A percentile compares a stretch with the other conserved stretches of the same genome.
These are phyloP conservation scores for Penicillium sp. DNA, from an alignment of 2,329 filamentous ascomycete genomes.

Conservation along the genomic window DNA sequence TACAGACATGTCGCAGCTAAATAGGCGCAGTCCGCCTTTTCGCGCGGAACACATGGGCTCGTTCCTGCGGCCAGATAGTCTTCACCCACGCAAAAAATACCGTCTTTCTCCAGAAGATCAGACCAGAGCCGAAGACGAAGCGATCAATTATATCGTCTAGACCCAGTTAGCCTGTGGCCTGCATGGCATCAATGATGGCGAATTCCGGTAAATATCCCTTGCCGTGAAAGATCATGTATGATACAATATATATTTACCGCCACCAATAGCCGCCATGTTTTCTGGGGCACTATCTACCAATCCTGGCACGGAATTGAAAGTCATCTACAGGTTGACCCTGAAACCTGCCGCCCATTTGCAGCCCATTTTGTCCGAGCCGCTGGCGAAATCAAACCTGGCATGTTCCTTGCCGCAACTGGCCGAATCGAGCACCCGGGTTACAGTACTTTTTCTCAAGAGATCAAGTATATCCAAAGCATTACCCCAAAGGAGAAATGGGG, in stretches of 20 bases:
- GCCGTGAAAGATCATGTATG: neutral
- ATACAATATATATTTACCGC: neutral
- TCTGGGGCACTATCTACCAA: conserved; percentile 48
- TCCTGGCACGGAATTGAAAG: conserved; percentile 47
- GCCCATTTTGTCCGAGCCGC: conserved; percentile 52
- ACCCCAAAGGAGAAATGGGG: conserved; percentile 55
- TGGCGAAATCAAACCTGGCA: conserved; percentile 45
- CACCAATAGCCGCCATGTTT: conserved; percentile 26
- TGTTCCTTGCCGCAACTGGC: conserved; percentile 33
- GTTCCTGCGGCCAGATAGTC: conserved; percentile 56
- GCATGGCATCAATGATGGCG: conserved; percentile 61
- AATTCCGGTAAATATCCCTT: conserved; percentile 43
- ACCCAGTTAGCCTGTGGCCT: conserved; percentile 58
- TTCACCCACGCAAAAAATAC: conserved; percentile 55
- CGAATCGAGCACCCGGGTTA: neutral
- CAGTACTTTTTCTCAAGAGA: conserved; percentile 44
- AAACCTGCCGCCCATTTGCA: conserved; percentile 51
- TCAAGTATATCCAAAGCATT: conserved; percentile 45
- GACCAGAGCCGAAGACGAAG: conserved; percentile 55
- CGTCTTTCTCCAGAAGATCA: conserved; percentile 51
- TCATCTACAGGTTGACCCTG: conserved; percentile 40
- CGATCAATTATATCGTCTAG: conserved; percentile 58
- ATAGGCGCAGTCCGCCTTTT: conserved; percentile 34
- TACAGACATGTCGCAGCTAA: neutral
- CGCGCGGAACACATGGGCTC: conserved; percentile 66